Percentiles rank a stretch among this genome's conserved stretches.
phyloP scores from a whole-genome alignment of 768 basidiomycete species.

The Calvatia gigantea region DNA sequence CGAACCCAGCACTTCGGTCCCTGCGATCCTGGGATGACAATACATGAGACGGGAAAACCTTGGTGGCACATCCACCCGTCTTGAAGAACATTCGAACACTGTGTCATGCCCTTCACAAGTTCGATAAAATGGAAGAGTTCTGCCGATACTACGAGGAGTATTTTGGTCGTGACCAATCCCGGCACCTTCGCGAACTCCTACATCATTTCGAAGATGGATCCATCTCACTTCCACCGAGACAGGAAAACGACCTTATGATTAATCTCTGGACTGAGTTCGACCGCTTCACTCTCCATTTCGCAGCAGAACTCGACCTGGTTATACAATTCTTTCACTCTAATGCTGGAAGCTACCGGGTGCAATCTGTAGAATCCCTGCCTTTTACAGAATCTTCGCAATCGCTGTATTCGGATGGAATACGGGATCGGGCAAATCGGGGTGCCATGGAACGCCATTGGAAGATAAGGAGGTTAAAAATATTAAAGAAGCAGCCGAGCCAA shows the following conservation, averaged over 20 bases:
- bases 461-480: background rate
- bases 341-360: background rate
- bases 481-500: background rate
- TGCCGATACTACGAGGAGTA: constrained; percentile 3
- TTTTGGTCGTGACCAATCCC: background rate
- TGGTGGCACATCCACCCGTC: background rate
- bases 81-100: constrained; percentile 4
- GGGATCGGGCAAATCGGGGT: background rate
- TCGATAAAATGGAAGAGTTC: background rate
- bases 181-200: background rate
- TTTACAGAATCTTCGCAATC: background rate
- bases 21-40: background rate
- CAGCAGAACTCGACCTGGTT: background rate
- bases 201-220: background rate
- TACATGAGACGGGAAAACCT: background rate
- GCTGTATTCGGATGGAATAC: background rate
- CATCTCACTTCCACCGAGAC: background rate
- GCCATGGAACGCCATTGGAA: background rate
- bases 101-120: background rate
- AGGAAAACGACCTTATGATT: background rate
- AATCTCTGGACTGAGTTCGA: constrained; percentile 3
- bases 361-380: background rate
- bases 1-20: background rate
- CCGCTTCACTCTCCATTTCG: constrained; percentile 1
- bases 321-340: background rate